Conservation (phyloP, 257 asterid genomes). For the Apocynum venetum region DNA sequence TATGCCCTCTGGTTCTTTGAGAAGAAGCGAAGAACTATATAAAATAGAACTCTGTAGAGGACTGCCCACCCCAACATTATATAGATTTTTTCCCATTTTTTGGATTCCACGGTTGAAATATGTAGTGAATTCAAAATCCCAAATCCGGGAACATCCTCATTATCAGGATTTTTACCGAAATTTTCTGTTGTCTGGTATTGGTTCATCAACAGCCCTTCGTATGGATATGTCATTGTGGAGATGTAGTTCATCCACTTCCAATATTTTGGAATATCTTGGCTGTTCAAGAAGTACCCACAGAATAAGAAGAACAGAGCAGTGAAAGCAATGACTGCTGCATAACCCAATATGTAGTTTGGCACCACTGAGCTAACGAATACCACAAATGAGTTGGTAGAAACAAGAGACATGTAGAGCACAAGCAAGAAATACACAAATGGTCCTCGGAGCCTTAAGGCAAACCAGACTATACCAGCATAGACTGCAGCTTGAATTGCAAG, state of each 20-base stretch:
- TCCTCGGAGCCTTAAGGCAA: constrained; percentile 50
- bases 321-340: constrained; percentile 87
- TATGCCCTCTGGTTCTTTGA: constrained; percentile 69
- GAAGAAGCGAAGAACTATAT: constrained; percentile 69
- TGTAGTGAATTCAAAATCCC: constrained; percentile 47
- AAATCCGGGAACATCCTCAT: constrained; percentile 33
- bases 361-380: constrained; percentile 75
- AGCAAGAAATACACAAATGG: constrained; percentile 52
- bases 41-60: constrained; percentile 59
- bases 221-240: constrained; percentile 81
- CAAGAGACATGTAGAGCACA: constrained; percentile 49
- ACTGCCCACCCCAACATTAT: constrained; percentile 72
- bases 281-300: constrained; percentile 62
- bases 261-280: constrained; percentile 49
- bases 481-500: constrained; percentile 64
- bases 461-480: constrained; percentile 73
- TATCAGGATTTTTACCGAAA: constrained; percentile 35
- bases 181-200: constrained; percentile 41
- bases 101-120: constrained; percentile 26
- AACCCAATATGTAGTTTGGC: constrained; percentile 82
- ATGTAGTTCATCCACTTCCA: constrained; percentile 89
- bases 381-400: constrained; percentile 85
- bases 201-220: constrained; percentile 76
- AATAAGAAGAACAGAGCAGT: constrained; percentile 78
- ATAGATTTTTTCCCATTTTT: constrained; percentile 63